Conservation (phyloP, 345 rosid species). For the Salix suchowensis region DNA sequence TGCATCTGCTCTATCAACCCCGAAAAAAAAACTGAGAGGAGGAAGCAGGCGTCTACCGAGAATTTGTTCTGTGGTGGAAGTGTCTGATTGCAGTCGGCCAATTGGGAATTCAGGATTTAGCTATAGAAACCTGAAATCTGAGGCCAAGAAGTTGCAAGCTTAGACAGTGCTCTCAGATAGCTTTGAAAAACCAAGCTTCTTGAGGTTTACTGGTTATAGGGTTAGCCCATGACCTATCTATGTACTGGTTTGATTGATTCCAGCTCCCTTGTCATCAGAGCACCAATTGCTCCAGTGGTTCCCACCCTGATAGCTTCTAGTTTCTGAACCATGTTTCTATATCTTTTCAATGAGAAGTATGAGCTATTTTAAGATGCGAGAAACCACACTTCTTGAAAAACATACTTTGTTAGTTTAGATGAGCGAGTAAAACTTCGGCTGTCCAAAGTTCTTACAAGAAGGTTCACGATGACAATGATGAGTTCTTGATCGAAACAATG, state of each 20-base stretch:
- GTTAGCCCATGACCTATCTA: conserved; percentile 74
- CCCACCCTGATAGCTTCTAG: conserved; percentile 80
- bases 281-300: conserved; percentile 71
- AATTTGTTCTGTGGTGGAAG: conserved; percentile 58
- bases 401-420: accelerated
- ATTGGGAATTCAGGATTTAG: conserved; percentile 35
- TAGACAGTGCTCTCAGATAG: conserved; percentile 68
- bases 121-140: conserved; percentile 55
- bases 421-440: accelerated
- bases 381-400: too few relatives aligned
- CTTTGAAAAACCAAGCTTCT: conserved; percentile 93
- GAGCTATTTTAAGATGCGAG: neutral
- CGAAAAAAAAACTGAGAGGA: conserved; percentile 51
- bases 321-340: conserved; percentile 59
- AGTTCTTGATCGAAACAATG: too few relatives aligned
- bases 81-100: conserved; percentile 36
- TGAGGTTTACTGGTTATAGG: conserved; percentile 75
- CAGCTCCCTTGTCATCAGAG: conserved; percentile 80
- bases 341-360: conserved; percentile 2
- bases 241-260: conserved; percentile 56
- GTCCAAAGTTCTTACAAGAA: too few relatives aligned
- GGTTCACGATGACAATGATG: too few relatives aligned
- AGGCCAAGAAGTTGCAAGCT: conserved; percentile 41
- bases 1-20: conserved; percentile 24
- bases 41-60: conserved; percentile 42